These are phyloP conservation scores for Paecilomyces fulvus DNA, from an alignment of 2,329 filamentous ascomycete genomes.

Conservation along the genomic window DNA sequence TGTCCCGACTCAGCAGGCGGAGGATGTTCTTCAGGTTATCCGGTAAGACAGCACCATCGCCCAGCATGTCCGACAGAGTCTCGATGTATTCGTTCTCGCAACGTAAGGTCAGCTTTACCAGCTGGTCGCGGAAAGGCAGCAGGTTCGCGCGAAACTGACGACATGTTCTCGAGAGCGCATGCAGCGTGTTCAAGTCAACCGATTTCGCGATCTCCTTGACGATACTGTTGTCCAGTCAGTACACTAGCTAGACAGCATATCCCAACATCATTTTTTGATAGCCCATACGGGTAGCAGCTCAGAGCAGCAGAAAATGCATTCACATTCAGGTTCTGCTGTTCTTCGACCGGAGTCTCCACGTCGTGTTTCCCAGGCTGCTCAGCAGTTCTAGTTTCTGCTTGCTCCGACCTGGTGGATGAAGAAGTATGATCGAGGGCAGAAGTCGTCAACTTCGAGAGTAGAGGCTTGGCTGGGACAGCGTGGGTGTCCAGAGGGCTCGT, in stretches of 20 bases:
- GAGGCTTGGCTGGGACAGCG: conserved; percentile 14
- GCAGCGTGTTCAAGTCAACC: conserved; percentile 80
- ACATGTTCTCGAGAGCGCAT: conserved; percentile 74
- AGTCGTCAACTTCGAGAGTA: conserved; percentile 11
- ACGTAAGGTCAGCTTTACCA: conserved; percentile 67
- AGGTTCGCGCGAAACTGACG: conserved; percentile 70
- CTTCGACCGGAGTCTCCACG: conserved; percentile 7
- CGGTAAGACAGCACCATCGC: conserved; percentile 32
- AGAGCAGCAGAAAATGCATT: conserved; percentile 35
- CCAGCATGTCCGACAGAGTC: conserved; percentile 29
- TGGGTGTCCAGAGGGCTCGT: conserved; percentile 9
- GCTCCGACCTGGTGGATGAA: neutral
- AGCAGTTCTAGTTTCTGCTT: neutral
- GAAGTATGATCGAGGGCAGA: neutral
- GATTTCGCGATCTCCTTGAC: conserved; percentile 64
- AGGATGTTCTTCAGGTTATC: conserved; percentile 24
- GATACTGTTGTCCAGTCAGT: conserved; percentile 49
- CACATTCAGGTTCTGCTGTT: conserved; percentile 14
- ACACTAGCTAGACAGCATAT: conserved; percentile 1
- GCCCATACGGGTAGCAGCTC: conserved; percentile 41
- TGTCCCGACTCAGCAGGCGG: conserved; percentile 19
- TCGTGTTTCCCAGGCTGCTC: conserved; percentile 1
- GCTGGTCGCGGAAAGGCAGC: conserved; percentile 65
- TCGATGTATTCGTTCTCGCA: conserved; percentile 62
- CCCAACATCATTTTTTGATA: conserved; percentile 7